Base-by-base conservation (phyloP, 352 stramenopile genomes). In the Phytophthora capsici region DNA sequence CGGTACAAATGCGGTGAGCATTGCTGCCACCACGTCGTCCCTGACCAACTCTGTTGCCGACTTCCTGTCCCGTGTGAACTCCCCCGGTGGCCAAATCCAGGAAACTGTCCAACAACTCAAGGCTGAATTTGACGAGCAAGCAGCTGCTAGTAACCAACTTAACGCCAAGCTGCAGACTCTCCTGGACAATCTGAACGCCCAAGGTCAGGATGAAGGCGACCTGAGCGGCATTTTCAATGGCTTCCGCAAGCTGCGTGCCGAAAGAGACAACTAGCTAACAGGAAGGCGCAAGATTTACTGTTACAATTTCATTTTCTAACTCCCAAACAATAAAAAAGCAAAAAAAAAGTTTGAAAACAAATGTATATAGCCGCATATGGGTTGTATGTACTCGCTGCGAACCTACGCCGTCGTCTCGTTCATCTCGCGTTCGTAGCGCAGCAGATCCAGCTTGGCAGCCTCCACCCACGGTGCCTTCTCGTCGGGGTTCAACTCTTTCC, bases 341-440 rank as follows among this genome's bases (percentile, higher is more conserved):
- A 52, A 28, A 16, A 30, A 50, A 37, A 32, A 48, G 36, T 20
- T 57, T 30, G 57, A 51, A 59, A 68, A 68, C 52, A 73, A 69
- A 70, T 69, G 66, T 69, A 73, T 73, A 70, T 59, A 66, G 41
- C 40, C 13, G 26, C 63, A 63, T 60, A 55, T 60, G 37, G 44
- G 23, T 32, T 57, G 60, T 63, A 59, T 50, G 60, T 63, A 59
- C 55, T 57, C 48, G 12, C 16, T 45, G 30, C n/a, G 55, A 50
- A 25, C 53, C 63, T 77, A 81, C 50, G 59, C 66, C 28, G 64
- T 54, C 20, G 73, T 77, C 65, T 90, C 84, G 64, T 93, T 91
- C 77, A 93, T 90, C 63, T 89, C 78, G 38, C 58, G 66, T 47
- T 91, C 76, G 46, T 91, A 93, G n/a, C 82, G 80, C 63, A 77